Conservation (phyloP, 345 rosid species). For the Brassica cretica region DNA sequence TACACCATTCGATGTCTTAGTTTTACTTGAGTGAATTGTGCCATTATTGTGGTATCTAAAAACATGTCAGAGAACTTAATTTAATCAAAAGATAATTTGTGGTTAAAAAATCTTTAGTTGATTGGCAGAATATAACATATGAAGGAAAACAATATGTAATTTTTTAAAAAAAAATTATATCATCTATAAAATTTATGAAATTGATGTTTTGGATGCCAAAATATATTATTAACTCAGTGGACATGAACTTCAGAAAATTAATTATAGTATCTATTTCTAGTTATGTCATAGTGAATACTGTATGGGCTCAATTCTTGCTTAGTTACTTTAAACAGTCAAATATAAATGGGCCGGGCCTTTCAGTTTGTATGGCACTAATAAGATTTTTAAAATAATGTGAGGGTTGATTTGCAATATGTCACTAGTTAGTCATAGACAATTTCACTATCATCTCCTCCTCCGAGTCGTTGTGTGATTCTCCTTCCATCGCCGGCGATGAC, state of each 20-base stretch:
- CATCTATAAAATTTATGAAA: no score
- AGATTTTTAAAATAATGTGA: not conserved
- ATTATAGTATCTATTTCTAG: no score
- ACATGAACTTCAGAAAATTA: not conserved
- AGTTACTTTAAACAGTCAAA: not conserved
- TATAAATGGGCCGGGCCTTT: not conserved
- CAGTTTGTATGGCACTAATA: not conserved
- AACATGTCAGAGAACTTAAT: not conserved
- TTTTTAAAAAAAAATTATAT: no score
- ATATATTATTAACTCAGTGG: no score
- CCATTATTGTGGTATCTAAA: not conserved
- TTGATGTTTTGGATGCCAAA: no score
- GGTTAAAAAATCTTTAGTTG: not conserved
- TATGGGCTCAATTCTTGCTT: not conserved
- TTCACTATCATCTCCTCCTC: not conserved
- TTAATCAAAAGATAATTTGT: not conserved
- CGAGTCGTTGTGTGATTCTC: slow-evolving; percentile 20
- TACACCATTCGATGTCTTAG: not conserved
- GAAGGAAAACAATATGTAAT: not conserved
- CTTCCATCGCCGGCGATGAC: slow-evolving; percentile 52
- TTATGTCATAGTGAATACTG: not conserved
- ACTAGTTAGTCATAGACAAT: not conserved
- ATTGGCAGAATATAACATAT: not conserved
- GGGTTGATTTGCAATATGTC: not conserved
- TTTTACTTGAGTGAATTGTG: not conserved